Percentiles rank a stretch among this genome's conserved stretches.
Conservation (phyloP, 495 filamentous ascomycete species). For the Aspergillus taichungensis region DNA sequence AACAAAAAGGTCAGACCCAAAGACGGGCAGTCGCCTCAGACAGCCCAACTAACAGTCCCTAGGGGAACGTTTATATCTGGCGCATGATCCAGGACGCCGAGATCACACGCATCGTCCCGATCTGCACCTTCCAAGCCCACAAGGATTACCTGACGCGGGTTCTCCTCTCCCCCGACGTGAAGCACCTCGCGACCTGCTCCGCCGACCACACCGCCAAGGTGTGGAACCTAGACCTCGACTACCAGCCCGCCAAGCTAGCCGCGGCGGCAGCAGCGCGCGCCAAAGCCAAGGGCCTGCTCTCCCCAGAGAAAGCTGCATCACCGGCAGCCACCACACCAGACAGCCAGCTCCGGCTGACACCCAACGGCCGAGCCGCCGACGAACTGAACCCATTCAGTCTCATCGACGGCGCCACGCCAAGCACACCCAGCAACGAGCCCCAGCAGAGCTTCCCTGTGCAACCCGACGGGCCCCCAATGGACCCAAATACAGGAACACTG, state of each 20-base stretch:
- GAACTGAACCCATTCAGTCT: conserved; percentile 18
- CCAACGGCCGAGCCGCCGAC: conserved; percentile 6
- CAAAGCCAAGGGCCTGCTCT: conserved; percentile 13
- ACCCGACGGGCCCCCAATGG: conserved; percentile 39
- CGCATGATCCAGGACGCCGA: conserved; percentile 77
- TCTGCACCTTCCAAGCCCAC: conserved; percentile 90
- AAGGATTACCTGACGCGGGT: conserved; percentile 91
- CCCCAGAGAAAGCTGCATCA: conserved; percentile 11
- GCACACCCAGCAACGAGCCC: conserved; percentile 10
- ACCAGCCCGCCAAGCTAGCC: conserved; percentile 38
- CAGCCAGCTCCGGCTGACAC: conserved; percentile 6
- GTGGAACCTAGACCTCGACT: conserved; percentile 70
- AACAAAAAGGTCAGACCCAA: conserved; percentile 66
- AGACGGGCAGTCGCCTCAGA: no score
- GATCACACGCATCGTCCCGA: conserved; percentile 76
- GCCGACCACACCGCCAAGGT: conserved; percentile 98
- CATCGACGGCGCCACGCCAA: conserved; percentile 9
- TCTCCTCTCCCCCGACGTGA: conserved; percentile 92
- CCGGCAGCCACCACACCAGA: conserved; percentile 8
- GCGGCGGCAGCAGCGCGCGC: conserved; percentile 16
- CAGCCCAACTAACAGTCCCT: not conserved
- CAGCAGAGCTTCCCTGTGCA: conserved; percentile 32
- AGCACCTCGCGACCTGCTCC: conserved; percentile 92
- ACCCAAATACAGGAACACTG: conserved; percentile 45
- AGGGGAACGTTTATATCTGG: conserved; percentile 98